Base-by-base conservation (phyloP, 306 rosid genomes). In the Canavalia gladiata region DNA sequence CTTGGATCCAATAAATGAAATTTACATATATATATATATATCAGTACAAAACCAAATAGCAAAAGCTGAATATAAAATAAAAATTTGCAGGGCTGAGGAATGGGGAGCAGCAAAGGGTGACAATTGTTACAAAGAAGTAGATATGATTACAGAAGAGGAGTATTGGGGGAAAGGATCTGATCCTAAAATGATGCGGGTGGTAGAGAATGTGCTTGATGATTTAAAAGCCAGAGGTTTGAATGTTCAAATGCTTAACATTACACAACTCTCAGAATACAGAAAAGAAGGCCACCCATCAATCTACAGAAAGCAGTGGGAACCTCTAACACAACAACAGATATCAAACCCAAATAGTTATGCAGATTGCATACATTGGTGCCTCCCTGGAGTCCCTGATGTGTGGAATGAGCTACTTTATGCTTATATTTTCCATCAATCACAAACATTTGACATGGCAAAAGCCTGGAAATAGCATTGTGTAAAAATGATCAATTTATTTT, bases 291-390 rank as follows among this genome's bases (percentile, higher is more conserved):
- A 94, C 76, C 98, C 98, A 4, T 92, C 98, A 1, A 86, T 94
- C 57, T 88, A 90, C 47, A 86, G 88, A 71, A 92, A 90, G 86
- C 95, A 94, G 45, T 94, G 98, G 95, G 94, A 92, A 28, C 74
- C 90, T 30, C 84, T 92, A 56, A 90, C 88, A 0, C 72, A 82
- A 75, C 75, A 88, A 29, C 89, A 89, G 66, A 67, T 78, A 28
- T 54, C 89, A 35, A 75, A 94, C 42, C 98, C 96, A 28, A 89
- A 86, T 39, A 81, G 85, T 72, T 94, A 90, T 79, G 92, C 98
- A 25, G 97, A 94, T 85, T 94, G 98, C 72, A 89, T 87, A 8
- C 97, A 94, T 79, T 94, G 98, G 97, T 94, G 97, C 46, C 93
- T 94, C 10, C 98, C 97, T 33, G 98, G 98, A 28, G 90, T 92